Evolutionary conservation across 371 early-diverging fungal genomes (phyloP).

Genomic region (Blyttiomyces sp.): DNA sequence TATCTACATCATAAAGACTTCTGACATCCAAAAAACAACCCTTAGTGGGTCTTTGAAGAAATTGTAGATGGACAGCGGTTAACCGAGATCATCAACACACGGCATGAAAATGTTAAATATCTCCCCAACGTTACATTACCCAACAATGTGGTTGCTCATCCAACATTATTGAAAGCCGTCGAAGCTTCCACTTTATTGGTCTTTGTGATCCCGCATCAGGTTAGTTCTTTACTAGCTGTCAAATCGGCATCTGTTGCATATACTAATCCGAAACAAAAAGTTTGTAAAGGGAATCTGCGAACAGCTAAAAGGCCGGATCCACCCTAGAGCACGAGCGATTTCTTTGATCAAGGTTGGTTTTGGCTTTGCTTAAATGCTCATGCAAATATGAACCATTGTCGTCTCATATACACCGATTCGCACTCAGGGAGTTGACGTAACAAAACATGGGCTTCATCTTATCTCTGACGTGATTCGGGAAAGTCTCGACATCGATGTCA

Average conservation of each 20-base stretch:
- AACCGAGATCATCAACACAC: conserved; percentile 92
- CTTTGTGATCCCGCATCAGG: conserved; percentile 95
- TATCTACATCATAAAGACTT: no score
- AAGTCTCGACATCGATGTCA: conserved; percentile 69
- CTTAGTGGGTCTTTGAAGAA: conserved; percentile 96
- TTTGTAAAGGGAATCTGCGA: conserved; percentile 85
- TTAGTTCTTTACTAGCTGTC: conserved; percentile 2
- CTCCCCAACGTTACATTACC: conserved; percentile 89
- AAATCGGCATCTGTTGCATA: not conserved
- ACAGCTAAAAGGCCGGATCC: conserved; percentile 67
- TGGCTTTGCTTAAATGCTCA: conserved; percentile 8
- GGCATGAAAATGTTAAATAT: conserved; percentile 93
- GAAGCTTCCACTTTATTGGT: conserved; percentile 84
- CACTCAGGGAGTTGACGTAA: conserved; percentile 74
- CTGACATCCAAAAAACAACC: no score
- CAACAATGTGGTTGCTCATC: conserved; percentile 80
- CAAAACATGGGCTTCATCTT: conserved; percentile 71
- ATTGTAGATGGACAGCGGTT: conserved; percentile 80
- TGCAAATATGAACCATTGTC: not conserved
- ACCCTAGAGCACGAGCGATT: conserved; percentile 77
- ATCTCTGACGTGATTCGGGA: conserved; percentile 87
- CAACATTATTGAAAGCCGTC: conserved; percentile 75
- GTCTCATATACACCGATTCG: not conserved
- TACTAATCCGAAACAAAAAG: conserved; percentile 30
- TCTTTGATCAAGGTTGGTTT: conserved; percentile 81